Evolutionary conservation across 2,329 filamentous ascomycete species (phyloP).

Genomic region (Parastagonospora avenae): DNA sequence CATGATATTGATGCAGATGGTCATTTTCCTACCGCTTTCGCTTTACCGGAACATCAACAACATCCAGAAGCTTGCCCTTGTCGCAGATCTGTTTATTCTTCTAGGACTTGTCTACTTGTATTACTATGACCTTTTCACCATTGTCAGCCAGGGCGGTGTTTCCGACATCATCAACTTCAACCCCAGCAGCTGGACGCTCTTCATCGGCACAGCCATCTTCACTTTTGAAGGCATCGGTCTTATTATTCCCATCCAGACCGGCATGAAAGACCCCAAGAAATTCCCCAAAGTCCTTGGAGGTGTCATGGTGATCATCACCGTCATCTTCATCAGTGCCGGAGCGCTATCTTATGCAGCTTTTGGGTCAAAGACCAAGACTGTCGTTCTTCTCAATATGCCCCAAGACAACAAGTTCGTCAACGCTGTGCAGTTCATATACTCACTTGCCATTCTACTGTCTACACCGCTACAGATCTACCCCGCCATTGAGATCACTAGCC

Average conservation of each 20-base stretch:
- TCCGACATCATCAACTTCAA: slow-evolving; percentile 93
- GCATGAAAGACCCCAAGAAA: slow-evolving; percentile 88
- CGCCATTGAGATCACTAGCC: slow-evolving; percentile 94
- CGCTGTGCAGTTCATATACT: slow-evolving; percentile 94
- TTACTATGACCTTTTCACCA: slow-evolving; percentile 89
- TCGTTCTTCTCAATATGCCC: slow-evolving; percentile 93
- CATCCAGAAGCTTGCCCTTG: slow-evolving; percentile 89
- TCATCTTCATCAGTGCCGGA: slow-evolving; percentile 88
- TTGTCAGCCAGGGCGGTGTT: slow-evolving; percentile 72
- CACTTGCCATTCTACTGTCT: slow-evolving; percentile 92
- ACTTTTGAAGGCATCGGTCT: slow-evolving; percentile 98
- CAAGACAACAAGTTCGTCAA: slow-evolving; percentile 97
- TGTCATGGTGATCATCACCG: slow-evolving; percentile 94
- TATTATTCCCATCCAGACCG: slow-evolving; percentile 97
- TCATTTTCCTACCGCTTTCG: slow-evolving; percentile 93
- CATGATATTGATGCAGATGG: slow-evolving; percentile 92
- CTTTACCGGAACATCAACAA: slow-evolving; percentile 96
- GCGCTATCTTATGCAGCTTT: slow-evolving; percentile 95
- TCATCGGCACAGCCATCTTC: slow-evolving; percentile 98
- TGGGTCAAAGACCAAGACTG: slow-evolving; percentile 92
- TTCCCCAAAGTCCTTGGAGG: slow-evolving; percentile 86
- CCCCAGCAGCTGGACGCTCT: slow-evolving; percentile 88
- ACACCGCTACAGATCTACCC: slow-evolving; percentile 97
- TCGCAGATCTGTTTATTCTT: slow-evolving; percentile 93
- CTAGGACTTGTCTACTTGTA: slow-evolving; percentile 92